phyloP scores from a whole-genome alignment of 2,329 filamentous ascomycete species.

The Colletotrichum sp. region DNA sequence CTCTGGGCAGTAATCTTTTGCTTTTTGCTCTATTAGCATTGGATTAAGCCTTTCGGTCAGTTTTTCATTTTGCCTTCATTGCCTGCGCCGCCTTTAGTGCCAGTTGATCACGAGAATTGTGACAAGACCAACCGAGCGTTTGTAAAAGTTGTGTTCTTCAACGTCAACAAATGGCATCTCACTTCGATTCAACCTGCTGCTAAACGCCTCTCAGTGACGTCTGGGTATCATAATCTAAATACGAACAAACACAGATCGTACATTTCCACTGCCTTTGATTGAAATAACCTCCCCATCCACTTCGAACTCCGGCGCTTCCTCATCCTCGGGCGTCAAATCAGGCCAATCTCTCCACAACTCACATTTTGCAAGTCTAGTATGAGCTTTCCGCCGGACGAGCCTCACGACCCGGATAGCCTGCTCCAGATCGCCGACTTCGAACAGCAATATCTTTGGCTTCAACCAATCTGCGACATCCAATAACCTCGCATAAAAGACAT shows the following conservation, averaged over 20 bases:
- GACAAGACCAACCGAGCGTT: neutral
- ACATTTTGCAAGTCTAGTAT: conserved; percentile 39
- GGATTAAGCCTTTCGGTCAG: too few relatives aligned
- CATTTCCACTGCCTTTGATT: conserved; percentile 51
- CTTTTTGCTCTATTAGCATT: neutral
- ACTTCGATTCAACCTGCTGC: neutral
- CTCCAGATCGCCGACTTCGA: conserved; percentile 74
- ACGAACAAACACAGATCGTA: conserved; percentile 46
- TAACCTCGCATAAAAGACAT: conserved; percentile 73
- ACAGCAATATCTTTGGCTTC: conserved; percentile 60
- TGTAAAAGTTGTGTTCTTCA: neutral
- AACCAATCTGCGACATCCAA: conserved; percentile 58
- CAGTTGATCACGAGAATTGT: too few relatives aligned
- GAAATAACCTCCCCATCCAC: conserved; percentile 23
- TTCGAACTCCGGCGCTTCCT: conserved; percentile 28
- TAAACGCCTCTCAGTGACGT: neutral
- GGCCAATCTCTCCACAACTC: conserved; percentile 79
- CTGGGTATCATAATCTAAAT: neutral
- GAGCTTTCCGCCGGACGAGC: conserved; percentile 42
- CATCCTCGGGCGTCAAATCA: conserved; percentile 38
- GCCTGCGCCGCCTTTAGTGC: neutral
- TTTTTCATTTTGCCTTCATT: neutral
- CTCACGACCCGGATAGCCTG: conserved; percentile 71
- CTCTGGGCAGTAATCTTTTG: conserved; percentile 14
- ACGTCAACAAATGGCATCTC: neutral